These are phyloP conservation scores for Moesziomyces sp. DNA, from an alignment of 1,284 basidiomycete species.

Conservation along the genomic window DNA sequence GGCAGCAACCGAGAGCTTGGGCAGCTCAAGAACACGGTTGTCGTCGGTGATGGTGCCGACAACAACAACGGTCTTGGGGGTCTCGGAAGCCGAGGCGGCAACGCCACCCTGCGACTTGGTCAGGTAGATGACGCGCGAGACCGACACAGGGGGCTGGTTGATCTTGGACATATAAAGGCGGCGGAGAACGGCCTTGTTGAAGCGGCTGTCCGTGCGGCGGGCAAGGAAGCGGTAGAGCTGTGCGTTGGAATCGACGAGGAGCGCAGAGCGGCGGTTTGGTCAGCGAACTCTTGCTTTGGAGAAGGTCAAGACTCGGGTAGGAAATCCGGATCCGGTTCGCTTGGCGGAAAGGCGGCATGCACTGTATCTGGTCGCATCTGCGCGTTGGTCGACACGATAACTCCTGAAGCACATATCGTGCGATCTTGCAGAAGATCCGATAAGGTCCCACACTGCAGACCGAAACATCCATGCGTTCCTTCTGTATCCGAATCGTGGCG, in stretches of 20 bases:
- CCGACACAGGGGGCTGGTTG: constrained; percentile 95
- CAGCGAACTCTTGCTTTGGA: not conserved
- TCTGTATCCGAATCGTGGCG: not conserved
- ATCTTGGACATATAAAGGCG: constrained; percentile 96
- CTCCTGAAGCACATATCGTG: no score
- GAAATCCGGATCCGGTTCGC: not conserved
- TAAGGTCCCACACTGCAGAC: no score
- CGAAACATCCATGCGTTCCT: not conserved
- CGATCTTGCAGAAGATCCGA: no score
- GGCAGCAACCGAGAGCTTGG: constrained; percentile 93
- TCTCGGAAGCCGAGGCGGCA: constrained; percentile 64
- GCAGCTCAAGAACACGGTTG: constrained; percentile 84
- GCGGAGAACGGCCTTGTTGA: constrained; percentile 98
- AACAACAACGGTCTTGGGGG: constrained; percentile 82
- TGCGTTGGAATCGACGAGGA: constrained; percentile 1
- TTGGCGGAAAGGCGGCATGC: no score
- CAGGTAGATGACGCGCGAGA: constrained; percentile 66
- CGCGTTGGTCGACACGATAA: no score
- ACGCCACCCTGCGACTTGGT: constrained; percentile 65
- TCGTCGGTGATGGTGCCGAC: constrained; percentile 97
- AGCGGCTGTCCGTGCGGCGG: constrained; percentile 91
- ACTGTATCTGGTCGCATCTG: no score
- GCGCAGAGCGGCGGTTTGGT: not conserved
- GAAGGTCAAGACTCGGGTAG: not conserved
- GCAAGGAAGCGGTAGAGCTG: constrained; percentile 99